Base-by-base conservation (phyloP, 331 rosid species). In the Rhamnella rubrinervis region DNA sequence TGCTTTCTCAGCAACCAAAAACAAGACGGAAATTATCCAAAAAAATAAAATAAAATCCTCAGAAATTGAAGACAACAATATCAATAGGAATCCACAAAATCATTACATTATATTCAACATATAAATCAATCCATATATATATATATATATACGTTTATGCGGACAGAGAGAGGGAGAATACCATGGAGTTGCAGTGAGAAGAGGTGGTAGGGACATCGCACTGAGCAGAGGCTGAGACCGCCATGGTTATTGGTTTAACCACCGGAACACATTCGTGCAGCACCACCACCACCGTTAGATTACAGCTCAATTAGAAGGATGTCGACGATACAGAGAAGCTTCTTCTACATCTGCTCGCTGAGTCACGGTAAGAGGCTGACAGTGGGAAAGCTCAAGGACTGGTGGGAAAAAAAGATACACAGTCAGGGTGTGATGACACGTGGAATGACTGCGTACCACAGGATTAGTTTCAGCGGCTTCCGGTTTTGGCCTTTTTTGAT, bases 221-320 rank as follows among this genome's bases (percentile, higher is more conserved):
- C 53, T 82, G 82, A 60, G 77, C 67, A 19, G 84, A 73, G 31
- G 86, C 72, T 15, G 88, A 82, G 81, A 76, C 85, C 59, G 88
- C 86, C 96, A 87, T 90, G 52, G 66, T 8, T 21, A 23, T 23
- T 23, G 23, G 23, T 23, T 23, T 23, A 58, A 72, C 28, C 59
- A 11, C 16, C 1, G 52, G 52, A 73, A 66, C 31, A 72, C 75
- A 68, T 67, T n/a, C 65, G 71, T 18, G 66, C 61, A 31, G 46
- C 71, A 68, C 55, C 78, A 64, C 40, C 9, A 47, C 25, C 57
- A 50, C 65, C 58, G 65, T 55, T 31, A 49, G 58, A 68, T 65
- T 62, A 55, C 4, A 19, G 16, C 15, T 17, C 7, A 19, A 38
- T n/a, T 21, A 31, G 35, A 31, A 31, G 35, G 35, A 4, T 4